phyloP scores from a whole-genome alignment of 257 asterid species.

The Buddleja alternifolia region DNA sequence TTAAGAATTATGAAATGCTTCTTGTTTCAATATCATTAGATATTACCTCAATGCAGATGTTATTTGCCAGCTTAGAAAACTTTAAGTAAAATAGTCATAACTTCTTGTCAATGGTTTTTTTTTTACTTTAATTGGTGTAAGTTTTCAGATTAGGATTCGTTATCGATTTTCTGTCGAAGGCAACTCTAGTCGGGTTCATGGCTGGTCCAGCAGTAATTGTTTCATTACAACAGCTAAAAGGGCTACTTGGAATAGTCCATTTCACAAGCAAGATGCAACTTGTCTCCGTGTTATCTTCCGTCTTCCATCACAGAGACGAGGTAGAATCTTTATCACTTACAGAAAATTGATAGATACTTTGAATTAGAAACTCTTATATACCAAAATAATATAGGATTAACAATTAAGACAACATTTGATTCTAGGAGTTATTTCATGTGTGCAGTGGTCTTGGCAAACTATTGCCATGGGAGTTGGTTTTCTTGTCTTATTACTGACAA shows the following conservation, averaged over 20 bases:
- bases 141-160: conserved; percentile 77
- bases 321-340: conserved; percentile 40
- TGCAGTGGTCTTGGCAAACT: conserved; percentile 76
- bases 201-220: conserved; percentile 75
- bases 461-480: conserved; percentile 52
- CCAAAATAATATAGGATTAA: no score
- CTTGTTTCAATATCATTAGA: no score
- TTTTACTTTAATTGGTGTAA: conserved; percentile 21
- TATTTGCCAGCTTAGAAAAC: conserved; percentile 13
- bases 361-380: no score
- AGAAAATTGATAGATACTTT: no score
- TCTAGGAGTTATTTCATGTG: neutral
- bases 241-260: conserved; percentile 63
- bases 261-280: conserved; percentile 70
- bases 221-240: conserved; percentile 65
- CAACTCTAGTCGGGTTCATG: conserved; percentile 68
- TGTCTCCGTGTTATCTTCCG: conserved; percentile 60
- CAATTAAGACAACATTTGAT: neutral
- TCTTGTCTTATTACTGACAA: conserved; percentile 40
- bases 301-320: conserved; percentile 50
- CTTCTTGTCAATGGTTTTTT: neutral
- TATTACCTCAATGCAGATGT: neutral
- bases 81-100: neutral
- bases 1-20: neutral
- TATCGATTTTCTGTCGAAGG: conserved; percentile 73